These are phyloP conservation scores for Mytilinidion resinicola DNA, from an alignment of 495 filamentous ascomycete species.

Conservation along the genomic window DNA sequence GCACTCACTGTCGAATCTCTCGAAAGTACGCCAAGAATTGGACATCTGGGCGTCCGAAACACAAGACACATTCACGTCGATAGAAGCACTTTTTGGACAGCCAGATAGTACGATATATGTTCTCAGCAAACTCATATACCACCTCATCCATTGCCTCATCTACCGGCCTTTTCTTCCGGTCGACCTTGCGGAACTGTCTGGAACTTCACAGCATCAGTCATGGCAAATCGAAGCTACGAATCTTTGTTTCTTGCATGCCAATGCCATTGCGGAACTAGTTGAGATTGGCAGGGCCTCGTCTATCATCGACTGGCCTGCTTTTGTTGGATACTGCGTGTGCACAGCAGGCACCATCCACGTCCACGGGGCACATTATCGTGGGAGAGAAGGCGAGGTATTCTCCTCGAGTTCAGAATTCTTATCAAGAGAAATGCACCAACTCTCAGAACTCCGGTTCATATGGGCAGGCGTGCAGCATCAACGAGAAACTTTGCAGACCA, in stretches of 20 bases:
- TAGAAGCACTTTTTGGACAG: constrained; percentile 68
- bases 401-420: constrained; percentile 63
- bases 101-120: constrained; percentile 70
- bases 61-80: constrained; percentile 68
- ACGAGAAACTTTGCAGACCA: constrained; percentile 64
- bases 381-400: constrained; percentile 58
- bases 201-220: constrained; percentile 75
- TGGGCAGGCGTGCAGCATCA: constrained; percentile 79
- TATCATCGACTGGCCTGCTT: constrained; percentile 73
- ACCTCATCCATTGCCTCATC: constrained; percentile 75
- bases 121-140: constrained; percentile 76
- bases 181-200: constrained; percentile 69
- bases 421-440: constrained; percentile 68
- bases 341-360: constrained; percentile 81
- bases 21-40: constrained; percentile 76
- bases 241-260: constrained; percentile 79
- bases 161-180: constrained; percentile 82
- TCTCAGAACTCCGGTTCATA: constrained; percentile 61
- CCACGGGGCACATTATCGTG: constrained; percentile 73
- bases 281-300: constrained; percentile 61
- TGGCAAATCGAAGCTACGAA: constrained; percentile 89
- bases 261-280: constrained; percentile 76
- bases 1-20: constrained; percentile 77
- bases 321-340: constrained; percentile 74
- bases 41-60: constrained; percentile 79